Percentiles rank a stretch among this genome's conserved stretches.
phyloP scores from a whole-genome alignment of 306 rosid species.

The Prunus persica region DNA sequence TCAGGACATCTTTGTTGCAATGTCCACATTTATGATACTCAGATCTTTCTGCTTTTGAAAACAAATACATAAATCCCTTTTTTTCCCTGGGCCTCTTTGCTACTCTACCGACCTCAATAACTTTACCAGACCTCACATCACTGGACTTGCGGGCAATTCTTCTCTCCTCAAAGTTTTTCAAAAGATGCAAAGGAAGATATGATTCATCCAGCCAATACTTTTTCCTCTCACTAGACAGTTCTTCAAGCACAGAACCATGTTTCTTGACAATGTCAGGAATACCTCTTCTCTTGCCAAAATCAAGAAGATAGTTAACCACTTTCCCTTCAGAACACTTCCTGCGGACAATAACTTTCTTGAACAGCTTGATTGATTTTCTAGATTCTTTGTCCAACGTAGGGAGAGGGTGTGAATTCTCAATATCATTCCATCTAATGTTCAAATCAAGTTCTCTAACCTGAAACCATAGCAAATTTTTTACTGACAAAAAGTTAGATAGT shows the following conservation, averaged over 20 bases:
- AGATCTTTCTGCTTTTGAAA: conserved; percentile 74
- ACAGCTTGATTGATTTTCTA: conserved; percentile 71
- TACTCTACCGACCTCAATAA: conserved; percentile 37
- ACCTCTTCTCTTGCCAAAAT: conserved; percentile 94
- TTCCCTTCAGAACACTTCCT: conserved; percentile 70
- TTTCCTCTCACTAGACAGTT: conserved; percentile 72
- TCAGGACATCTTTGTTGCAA: conserved; percentile 77
- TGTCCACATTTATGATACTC: conserved; percentile 68
- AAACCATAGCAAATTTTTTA: conserved; percentile 25
- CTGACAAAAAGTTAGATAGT: conserved; percentile 15
- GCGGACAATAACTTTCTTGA: conserved; percentile 90
- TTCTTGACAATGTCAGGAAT: conserved; percentile 64
- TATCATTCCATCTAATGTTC: conserved; percentile 80
- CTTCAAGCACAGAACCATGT: conserved; percentile 65
- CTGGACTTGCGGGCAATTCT: conserved; percentile 62
- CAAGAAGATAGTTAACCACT: conserved; percentile 74
- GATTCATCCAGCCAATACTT: conserved; percentile 86
- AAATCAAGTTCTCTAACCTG: conserved; percentile 95
- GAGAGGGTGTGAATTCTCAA: conserved; percentile 74
- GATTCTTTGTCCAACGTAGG: conserved; percentile 73
- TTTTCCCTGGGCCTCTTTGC: conserved; percentile 30
- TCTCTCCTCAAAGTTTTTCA: conserved; percentile 93
- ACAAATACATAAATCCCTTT: conserved; percentile 73
- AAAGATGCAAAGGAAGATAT: conserved; percentile 79
- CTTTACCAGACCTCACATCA: conserved; percentile 51